Conservation (phyloP, 768 basidiomycete genomes). For the Gloeophyllum trabeum region DNA sequence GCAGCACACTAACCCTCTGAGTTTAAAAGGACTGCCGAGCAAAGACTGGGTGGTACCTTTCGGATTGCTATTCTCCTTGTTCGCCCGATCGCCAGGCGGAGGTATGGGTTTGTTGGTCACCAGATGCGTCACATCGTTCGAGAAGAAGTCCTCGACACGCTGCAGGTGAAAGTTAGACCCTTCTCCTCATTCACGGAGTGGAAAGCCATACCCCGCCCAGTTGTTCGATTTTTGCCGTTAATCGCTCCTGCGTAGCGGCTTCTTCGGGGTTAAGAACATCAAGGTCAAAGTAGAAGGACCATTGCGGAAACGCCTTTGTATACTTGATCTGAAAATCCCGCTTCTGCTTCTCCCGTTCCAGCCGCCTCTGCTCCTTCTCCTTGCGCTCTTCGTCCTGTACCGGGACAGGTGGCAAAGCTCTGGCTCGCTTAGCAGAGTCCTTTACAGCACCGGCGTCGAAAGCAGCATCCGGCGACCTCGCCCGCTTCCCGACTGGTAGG, state of each 20-base stretch:
- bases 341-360: constrained; percentile 44
- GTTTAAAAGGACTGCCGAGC: constrained; percentile 1
- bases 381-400: constrained; percentile 24
- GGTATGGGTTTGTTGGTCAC: constrained; percentile 50
- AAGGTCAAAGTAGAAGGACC: constrained; percentile 80
- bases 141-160: constrained; percentile 86
- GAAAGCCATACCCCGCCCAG: constrained; percentile 68
- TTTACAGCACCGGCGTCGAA: constrained; percentile 18
- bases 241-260: constrained; percentile 22
- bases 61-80: constrained; percentile 57
- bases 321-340: constrained; percentile 79
- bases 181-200: neutral
- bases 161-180: constrained; percentile 20
- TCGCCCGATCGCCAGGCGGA: constrained; percentile 21
- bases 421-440: constrained; percentile 32
- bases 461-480: constrained; percentile 37
- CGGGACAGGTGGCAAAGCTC: constrained; percentile 16
- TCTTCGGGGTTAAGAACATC: constrained; percentile 32
- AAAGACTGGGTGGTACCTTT: constrained; percentile 16
- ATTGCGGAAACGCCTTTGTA: constrained; percentile 70
- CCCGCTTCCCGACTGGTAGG: too few species aligned
- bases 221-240: constrained; percentile 46
- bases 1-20: neutral
- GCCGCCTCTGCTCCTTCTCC: constrained; percentile 34
- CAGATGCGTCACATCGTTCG: constrained; percentile 76